Evolutionary conservation across 306 rosid species (phyloP).

Genomic region (Ormosia emarginata): DNA sequence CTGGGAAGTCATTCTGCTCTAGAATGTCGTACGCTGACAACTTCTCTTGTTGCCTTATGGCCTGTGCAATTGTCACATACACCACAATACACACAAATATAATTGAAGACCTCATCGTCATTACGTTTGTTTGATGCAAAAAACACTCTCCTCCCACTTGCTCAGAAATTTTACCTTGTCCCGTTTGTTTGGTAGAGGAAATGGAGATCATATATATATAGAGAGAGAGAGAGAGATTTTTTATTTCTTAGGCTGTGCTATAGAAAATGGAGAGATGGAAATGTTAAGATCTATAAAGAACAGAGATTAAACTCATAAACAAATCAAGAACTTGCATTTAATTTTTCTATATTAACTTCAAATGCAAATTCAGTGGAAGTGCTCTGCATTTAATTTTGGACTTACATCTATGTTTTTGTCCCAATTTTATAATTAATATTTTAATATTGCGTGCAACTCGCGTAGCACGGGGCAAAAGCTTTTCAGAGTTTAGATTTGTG

Average conservation of each 20-base stretch:
- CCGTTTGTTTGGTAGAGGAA: not conserved
- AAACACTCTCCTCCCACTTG: not conserved
- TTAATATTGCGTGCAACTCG: conserved; percentile 23
- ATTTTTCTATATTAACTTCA: not conserved
- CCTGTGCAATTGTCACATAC: not conserved
- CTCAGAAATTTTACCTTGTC: not conserved
- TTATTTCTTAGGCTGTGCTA: not conserved
- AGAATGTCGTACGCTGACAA: conserved; percentile 53
- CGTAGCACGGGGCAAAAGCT: not conserved
- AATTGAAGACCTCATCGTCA: not conserved
- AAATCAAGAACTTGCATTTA: not conserved
- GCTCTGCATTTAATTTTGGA: not conserved
- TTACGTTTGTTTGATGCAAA: not conserved
- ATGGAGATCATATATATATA: not conserved
- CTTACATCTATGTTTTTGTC: no score
- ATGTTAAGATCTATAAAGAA: not conserved
- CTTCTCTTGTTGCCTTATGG: not conserved
- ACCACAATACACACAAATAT: not conserved
- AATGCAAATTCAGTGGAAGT: not conserved
- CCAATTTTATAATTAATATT: not conserved
- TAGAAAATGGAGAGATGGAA: not conserved
- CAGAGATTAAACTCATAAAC: not conserved
- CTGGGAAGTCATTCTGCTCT: conserved; percentile 46
- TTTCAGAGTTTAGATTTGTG: not conserved
- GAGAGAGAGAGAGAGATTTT: not conserved